Percentiles rank a stretch among this genome's conserved stretches.
These are phyloP conservation scores for Jacaranda mimosifolia DNA, from an alignment of 257 asterid genomes.

Conservation along the genomic window DNA sequence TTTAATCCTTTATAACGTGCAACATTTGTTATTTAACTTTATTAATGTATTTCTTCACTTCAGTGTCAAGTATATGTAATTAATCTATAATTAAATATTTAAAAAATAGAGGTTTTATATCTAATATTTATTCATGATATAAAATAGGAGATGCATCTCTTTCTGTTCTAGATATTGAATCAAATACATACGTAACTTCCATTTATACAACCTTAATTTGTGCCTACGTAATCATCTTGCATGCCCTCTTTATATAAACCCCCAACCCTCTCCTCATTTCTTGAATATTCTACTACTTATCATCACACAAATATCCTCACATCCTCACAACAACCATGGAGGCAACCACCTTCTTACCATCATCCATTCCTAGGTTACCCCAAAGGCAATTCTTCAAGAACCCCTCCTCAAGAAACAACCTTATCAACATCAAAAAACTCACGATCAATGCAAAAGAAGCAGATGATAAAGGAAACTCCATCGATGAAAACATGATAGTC, in stretches of 20 bases:
- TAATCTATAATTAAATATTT: too few species aligned
- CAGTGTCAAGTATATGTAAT: too few species aligned
- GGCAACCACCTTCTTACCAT: constrained; percentile 34
- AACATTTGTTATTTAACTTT: too few species aligned
- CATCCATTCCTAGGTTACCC: constrained; percentile 34
- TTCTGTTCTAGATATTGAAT: too few species aligned
- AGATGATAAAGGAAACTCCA: constrained; percentile 30
- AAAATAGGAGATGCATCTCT: too few species aligned
- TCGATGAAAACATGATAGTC: constrained; percentile 61
- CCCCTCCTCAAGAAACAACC: constrained; percentile 19
- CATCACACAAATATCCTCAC: not conserved
- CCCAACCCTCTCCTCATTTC: not conserved
- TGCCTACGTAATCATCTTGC: constrained; percentile 6
- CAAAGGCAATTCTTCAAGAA: not conserved
- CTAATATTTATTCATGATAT: too few species aligned
- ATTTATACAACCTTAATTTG: not conserved
- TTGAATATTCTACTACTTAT: too few species aligned
- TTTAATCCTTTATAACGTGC: too few species aligned
- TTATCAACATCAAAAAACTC: not conserved
- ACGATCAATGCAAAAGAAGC: constrained; percentile 37
- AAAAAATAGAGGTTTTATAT: too few species aligned
- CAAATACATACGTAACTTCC: not conserved
- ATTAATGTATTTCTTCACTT: too few species aligned
- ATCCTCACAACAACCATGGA: constrained; percentile 35
- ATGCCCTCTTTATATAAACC: constrained; percentile 11